Evolutionary conservation across 305 asterid species (phyloP), one percentile per base, ranked within the genome.

Genomic region (Rubia balearica): DNA sequence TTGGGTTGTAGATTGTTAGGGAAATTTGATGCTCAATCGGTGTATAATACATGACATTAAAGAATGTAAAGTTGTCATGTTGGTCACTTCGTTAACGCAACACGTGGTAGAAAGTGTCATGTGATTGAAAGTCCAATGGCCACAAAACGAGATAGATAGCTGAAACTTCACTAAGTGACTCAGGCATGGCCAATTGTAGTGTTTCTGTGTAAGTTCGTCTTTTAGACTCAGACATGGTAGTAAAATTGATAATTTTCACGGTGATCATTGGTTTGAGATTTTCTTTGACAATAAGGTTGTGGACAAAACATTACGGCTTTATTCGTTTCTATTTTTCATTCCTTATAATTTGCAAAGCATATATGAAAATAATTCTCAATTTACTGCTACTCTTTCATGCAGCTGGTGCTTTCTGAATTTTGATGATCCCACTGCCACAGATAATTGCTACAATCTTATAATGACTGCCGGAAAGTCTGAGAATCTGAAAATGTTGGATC

Each of bases 401-500:
- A 91, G 98, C 82, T 89, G 92, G 79, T 85, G 93, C 76, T 74
- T 80, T 70, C 75, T 81, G 9, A 86, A 85, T 81, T 80, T 85
- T 66, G 91, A 88, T 78, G 88, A 80, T 71, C 75, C 70, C 81
- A 77, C 90, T 59, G 73, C 83, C 9, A 82, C 86, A 72, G 87
- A 86, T 72, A 74, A 87, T 72, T 86, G 90, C 88, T 87, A 69
- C 73, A 77, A 81, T 76, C 77, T 87, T 77, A 80, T 86, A 74
- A 86, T 89, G 97, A 88, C 91, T 68, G 90, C 94, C 3, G 91
- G 90, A 65, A 85, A 88, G 81, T 81, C 94, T 42, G 92, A 87
- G 80, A 91, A 89, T 63, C 82, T 88, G 80, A 87, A 87, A 86
- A 88, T 88, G 96, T 83, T 89, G 79, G 98, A 87, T 71, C 97